Percentiles rank a stretch among this genome's conserved stretches.
phyloP scores from a whole-genome alignment of 306 rosid species.

The Parietaria judaica region DNA sequence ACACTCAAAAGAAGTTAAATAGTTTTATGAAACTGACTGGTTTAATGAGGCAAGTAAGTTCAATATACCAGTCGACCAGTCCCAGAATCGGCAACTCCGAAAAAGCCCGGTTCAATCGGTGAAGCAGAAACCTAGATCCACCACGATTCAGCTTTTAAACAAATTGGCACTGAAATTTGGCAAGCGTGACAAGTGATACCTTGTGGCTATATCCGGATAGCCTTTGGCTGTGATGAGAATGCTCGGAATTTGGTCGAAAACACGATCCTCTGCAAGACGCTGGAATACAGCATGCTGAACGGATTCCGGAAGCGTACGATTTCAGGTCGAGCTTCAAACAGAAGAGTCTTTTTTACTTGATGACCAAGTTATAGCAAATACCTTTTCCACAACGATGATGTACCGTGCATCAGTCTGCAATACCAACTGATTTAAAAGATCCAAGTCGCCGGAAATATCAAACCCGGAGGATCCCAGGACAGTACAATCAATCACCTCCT shows the following conservation, averaged over 20 bases:
- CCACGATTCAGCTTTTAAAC: conserved; percentile 11
- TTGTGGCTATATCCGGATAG: conserved; percentile 85
- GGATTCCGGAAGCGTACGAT: conserved; percentile 21
- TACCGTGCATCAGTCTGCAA: conserved; percentile 74
- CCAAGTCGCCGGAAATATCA: conserved; percentile 67
- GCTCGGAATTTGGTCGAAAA: conserved; percentile 79
- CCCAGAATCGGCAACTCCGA: conserved; percentile 78
- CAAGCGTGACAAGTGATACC: conserved; percentile 29
- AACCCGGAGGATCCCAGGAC: conserved; percentile 72
- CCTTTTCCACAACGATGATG: conserved; percentile 81
- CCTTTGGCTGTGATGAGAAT: conserved; percentile 91
- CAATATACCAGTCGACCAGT: conserved; percentile 72
- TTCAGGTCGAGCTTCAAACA: background rate
- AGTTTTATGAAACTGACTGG: background rate
- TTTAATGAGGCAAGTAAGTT: background rate
- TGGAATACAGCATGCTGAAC: conserved; percentile 80
- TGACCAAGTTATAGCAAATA: conserved; percentile 20
- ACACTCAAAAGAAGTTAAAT: background rate
- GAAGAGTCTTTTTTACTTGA: background rate
- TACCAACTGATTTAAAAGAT: conserved; percentile 39
- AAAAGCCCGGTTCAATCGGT: conserved; percentile 57
- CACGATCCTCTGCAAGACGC: conserved; percentile 62
- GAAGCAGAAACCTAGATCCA: conserved; percentile 58
- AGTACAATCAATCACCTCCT: conserved; percentile 66
- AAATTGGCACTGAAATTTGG: conserved; percentile 1